Evolutionary conservation across 495 filamentous ascomycete species (phyloP).

Genomic region (Penicillium maclennaniae): DNA sequence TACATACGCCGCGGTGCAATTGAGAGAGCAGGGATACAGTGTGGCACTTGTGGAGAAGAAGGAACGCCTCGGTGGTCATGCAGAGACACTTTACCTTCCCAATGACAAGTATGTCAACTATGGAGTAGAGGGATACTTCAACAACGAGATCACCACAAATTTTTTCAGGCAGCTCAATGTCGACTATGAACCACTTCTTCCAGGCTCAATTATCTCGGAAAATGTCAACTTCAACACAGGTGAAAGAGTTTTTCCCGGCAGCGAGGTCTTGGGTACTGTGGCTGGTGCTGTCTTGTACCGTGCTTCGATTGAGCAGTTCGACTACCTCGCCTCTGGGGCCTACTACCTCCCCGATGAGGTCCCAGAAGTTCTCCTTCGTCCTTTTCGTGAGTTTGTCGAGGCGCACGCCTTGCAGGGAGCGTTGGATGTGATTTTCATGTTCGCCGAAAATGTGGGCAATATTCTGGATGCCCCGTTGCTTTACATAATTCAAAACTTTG

Average conservation of each 20-base stretch:
- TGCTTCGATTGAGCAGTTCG: conserved; percentile 4
- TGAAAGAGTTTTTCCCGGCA: conserved; percentile 1
- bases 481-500: conserved; percentile 9
- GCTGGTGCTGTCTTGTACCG: conserved; percentile 6
- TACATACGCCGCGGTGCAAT: conserved; percentile 44
- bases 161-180: conserved; percentile 34
- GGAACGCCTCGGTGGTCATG: conserved; percentile 39
- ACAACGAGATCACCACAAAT: conserved; percentile 30
- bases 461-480: conserved; percentile 4
- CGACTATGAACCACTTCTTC: conserved; percentile 12
- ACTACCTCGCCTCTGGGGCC: conserved; percentile 4
- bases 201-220: background rate
- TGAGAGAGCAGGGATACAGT: conserved; percentile 39
- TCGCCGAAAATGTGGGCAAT: conserved; percentile 9
- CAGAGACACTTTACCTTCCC: conserved; percentile 38
- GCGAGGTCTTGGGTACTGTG: background rate
- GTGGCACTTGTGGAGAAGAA: conserved; percentile 43
- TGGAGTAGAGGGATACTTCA: conserved; percentile 37
- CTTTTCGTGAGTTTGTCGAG: conserved; percentile 8
- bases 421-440: conserved; percentile 3
- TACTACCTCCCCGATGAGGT: conserved; percentile 6
- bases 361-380: conserved; percentile 7
- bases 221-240: conserved; percentile 12
- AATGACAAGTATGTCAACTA: conserved; percentile 36
- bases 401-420: conserved; percentile 3